Evolutionary conservation across 192 early-diverging fungal genomes (phyloP), one percentile per base, ranked within the genome.

Genomic region (Backusella australiensis): DNA sequence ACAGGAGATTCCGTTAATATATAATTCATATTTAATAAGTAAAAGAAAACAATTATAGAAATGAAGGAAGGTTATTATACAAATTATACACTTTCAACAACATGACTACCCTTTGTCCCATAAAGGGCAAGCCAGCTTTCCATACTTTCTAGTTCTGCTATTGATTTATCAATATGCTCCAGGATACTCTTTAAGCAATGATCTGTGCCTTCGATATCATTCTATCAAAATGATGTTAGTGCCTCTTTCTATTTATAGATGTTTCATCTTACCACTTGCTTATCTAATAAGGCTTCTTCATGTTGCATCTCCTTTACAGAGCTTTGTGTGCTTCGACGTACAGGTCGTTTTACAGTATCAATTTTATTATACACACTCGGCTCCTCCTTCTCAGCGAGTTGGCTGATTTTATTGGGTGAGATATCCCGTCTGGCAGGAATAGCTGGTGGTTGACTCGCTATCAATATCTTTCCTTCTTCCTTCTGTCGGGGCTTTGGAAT

Each of bases 101-200:
- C 53, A 9, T 21, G 19, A 11, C 3, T 23, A 14, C 11, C 26
- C 80, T 96, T 90, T 17, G 90, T 85, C 17, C 92, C 91, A 83
- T 98, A 99, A 46, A 94, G 88, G 35, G 83, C 80, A 17, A 99
- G 83, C 96, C 94, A 96, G 21, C 87, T 89, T 69, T 98, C 94
- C 89, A 99, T 96, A 67, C 86, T 85, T 53, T 94, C 93, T 68
- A 99, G 83, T 69, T 96, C 91, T 23, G 85, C 63, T n/a, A 97
- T 86, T 0, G 95, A 92, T 19, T 88, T 87, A 71, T 99, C 96
- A n/a, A 99, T 88, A 74, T 96, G 90, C 8, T 78, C 80, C 26
- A 97, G 86, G 8, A 98, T 90, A 38, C 83, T 80, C 32, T 91
- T 89, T 32, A 96, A 94, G 74, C 94, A 88, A 72, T 92, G 90